A percentile compares a stretch with the other conserved stretches of the same genome.
phyloP scores from a whole-genome alignment of 768 basidiomycete genomes.

The Tubosaeta sp. region DNA sequence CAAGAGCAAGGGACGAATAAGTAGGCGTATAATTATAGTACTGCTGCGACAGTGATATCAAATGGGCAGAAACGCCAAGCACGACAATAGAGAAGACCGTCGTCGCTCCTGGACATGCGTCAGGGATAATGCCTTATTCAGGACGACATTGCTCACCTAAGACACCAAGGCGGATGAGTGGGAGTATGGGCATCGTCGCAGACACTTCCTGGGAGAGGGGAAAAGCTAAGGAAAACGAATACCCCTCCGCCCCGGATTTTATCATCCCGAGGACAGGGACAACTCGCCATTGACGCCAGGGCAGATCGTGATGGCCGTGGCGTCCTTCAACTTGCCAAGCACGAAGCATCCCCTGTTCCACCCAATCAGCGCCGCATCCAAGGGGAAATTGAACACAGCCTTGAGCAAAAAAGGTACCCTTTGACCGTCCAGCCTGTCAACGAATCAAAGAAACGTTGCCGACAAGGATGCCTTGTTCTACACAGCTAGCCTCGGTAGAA shows the following conservation, averaged over 20 bases:
- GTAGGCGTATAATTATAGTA: conserved; percentile 7
- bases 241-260: conserved; percentile 1
- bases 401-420: neutral
- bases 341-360: neutral
- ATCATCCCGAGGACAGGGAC: conserved; percentile 3
- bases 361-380: neutral
- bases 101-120: conserved; percentile 11
- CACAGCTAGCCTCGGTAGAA: neutral
- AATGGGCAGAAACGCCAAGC: conserved; percentile 26
- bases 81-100: conserved; percentile 29
- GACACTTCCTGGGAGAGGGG: neutral
- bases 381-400: neutral
- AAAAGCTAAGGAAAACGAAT: neutral
- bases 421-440: neutral
- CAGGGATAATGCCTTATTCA: neutral
- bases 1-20: conserved; percentile 29
- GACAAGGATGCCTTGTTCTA: neutral
- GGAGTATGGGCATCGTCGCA: conserved; percentile 13
- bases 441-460: neutral
- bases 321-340: neutral
- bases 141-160: conserved; percentile 16
- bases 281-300: neutral
- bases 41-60: conserved; percentile 20
- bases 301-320: neutral
- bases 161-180: conserved; percentile 13